These are phyloP conservation scores for Panicum miliaceum DNA, from an alignment of 176 grass and related monocot genomes.

Conservation along the genomic window DNA sequence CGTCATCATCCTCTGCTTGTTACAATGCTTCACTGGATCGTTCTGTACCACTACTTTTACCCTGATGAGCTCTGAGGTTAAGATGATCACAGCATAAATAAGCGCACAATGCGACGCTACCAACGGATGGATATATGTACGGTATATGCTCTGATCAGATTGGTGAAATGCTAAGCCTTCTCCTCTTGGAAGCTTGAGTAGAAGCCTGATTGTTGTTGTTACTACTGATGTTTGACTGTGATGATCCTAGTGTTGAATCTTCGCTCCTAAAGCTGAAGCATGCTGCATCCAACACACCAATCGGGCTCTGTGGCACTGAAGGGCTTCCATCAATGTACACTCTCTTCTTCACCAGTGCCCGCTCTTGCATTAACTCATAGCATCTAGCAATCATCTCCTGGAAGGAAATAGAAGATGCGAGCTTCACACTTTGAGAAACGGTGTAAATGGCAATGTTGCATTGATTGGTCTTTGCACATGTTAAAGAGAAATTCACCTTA, in stretches of 20 bases:
- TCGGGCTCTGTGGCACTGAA: slow-evolving; percentile 68
- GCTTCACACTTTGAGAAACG: slow-evolving; percentile 39
- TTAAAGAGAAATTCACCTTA: slow-evolving; percentile 56
- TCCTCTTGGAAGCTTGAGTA: slow-evolving; percentile 68
- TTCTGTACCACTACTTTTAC: slow-evolving; percentile 31
- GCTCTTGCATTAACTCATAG: slow-evolving; percentile 63
- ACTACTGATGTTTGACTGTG: slow-evolving; percentile 52
- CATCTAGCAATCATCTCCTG: slow-evolving; percentile 74
- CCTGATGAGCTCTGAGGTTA: slow-evolving; percentile 36
- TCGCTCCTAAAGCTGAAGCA: slow-evolving; percentile 63
- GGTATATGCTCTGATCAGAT: slow-evolving; percentile 35
- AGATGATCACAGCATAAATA: slow-evolving; percentile 31
- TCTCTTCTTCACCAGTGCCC: slow-evolving; percentile 60
- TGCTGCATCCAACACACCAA: slow-evolving; percentile 65
- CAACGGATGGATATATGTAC: slow-evolving; percentile 46
- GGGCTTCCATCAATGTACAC: slow-evolving; percentile 29
- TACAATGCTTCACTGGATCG: slow-evolving; percentile 35
- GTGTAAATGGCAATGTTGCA: neutral
- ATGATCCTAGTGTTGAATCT: slow-evolving; percentile 57
- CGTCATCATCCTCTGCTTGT: slow-evolving; percentile 25
- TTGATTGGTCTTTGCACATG: neutral
- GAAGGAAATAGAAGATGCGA: slow-evolving; percentile 18
- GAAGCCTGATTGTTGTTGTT: slow-evolving; percentile 45
- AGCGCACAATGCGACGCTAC: slow-evolving; percentile 7
- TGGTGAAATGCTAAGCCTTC: slow-evolving; percentile 52